phyloP scores from a whole-genome alignment of 495 filamentous ascomycete species.

The Schizothecium vesticola region DNA sequence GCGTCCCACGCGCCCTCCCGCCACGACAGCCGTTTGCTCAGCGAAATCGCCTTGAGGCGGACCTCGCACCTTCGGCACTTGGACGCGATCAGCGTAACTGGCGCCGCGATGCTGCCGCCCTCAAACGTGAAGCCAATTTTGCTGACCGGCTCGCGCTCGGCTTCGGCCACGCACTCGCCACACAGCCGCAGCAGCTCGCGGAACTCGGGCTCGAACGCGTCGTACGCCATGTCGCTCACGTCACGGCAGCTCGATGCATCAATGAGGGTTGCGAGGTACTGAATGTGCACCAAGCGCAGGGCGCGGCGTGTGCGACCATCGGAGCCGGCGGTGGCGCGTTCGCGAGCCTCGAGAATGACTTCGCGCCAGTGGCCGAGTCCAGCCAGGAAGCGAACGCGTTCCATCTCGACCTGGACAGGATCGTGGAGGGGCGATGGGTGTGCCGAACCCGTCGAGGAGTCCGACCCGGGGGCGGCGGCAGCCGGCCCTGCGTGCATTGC shows the following conservation, averaged over 20 bases:
- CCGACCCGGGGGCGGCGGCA: background rate
- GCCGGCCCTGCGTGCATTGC: background rate
- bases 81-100: background rate
- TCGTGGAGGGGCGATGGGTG: background rate
- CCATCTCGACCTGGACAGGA: background rate
- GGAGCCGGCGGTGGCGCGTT: background rate
- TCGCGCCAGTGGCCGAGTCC: background rate
- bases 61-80: background rate
- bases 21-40: background rate
- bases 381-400: background rate
- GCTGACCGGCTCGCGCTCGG: background rate
- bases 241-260: background rate
- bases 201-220: background rate
- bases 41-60: background rate
- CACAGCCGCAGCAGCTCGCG: background rate
- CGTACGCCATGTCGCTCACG: background rate
- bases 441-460: background rate
- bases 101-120: background rate
- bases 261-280: background rate
- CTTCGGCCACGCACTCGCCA: background rate
- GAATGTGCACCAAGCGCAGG: background rate
- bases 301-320: background rate
- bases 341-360: background rate
- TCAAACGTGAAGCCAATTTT: background rate
- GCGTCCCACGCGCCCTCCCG: background rate